A percentile compares a stretch with the other conserved stretches of the same genome.
Evolutionary conservation across 495 filamentous ascomycete species (phyloP).

Genomic region (Talaromyces thailandensis): DNA sequence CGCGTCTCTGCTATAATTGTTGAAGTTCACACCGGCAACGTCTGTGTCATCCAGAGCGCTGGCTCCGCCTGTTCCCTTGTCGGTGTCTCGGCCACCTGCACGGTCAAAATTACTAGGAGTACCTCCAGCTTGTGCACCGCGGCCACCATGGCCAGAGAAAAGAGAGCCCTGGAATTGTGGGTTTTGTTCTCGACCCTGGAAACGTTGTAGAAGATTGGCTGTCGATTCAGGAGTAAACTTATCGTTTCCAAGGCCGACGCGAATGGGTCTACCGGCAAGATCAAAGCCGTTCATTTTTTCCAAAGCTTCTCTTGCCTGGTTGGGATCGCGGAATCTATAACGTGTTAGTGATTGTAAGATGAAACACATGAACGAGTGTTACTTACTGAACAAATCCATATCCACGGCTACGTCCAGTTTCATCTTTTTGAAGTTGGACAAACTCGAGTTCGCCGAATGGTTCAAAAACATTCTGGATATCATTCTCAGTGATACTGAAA

Average conservation of each 20-base stretch:
- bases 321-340: constrained; percentile 79
- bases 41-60: constrained; percentile 98
- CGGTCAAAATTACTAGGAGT: constrained; percentile 78
- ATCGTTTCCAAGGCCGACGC: constrained; percentile 99
- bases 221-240: constrained; percentile 99
- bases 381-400: constrained; percentile 99
- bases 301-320: constrained; percentile 83
- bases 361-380: background rate
- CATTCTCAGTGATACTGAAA: constrained; percentile 97
- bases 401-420: constrained; percentile 80
- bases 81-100: constrained; percentile 79
- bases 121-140: constrained; percentile 75
- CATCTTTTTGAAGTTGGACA: constrained; percentile 93
- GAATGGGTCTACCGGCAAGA: constrained; percentile 92
- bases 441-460: constrained; percentile 98
- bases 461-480: constrained; percentile 93
- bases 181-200: constrained; percentile 66
- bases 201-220: constrained; percentile 80
- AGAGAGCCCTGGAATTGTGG: constrained; percentile 85
- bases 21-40: constrained; percentile 97
- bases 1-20: constrained; percentile 94
- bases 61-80: constrained; percentile 81
- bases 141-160: constrained; percentile 86
- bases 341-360: constrained; percentile 19
- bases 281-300: constrained; percentile 99